Base-by-base conservation (phyloP, 139 green algal species). In the Picochlorum sp. region DNA sequence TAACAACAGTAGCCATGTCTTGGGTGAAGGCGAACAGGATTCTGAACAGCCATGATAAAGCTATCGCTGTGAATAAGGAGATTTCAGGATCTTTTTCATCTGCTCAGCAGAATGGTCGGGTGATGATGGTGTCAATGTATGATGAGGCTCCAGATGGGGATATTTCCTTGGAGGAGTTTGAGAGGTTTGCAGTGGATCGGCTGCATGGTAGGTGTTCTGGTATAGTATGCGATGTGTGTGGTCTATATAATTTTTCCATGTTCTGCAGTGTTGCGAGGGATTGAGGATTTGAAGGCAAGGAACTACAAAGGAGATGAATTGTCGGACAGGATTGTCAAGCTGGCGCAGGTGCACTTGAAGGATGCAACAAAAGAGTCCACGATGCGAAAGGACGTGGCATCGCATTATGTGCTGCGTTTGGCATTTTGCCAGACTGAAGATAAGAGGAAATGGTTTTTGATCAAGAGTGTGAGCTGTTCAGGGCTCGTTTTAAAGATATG, bases 81-180 rank as follows among this genome's bases (percentile, higher is more conserved):
- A 41, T 41, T 41, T 41, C 34, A 11, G 34, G 34, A 41, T 41
- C 34, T 41, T 8, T 41, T 41, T 41, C 34, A 41, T 41, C 34
- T 14, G 34, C 34, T 41, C 34, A 41, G 34, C 34, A 41, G 34
- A 41, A 41, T 41, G 34, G 34, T 41, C 34, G 34, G 34, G 9
- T 41, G 34, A 14, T 41, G 34, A 61, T 54, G 20, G 44, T 89
- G 15, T 81, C 61, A 60, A 83, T 97, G 84, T 98, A 98, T 64
- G 41, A 26, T 11, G 66, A 81, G 20, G 61, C 75, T 8, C 90
- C 90, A 0, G 47, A 57, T 1, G 81, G 82, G 1, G 84, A 95
- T 16, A 81, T 96, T 1, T 76, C 78, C 1, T 70, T 98, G 9
- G 92, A 97, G 65, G 88, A 97, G 45, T 96, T 98, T 81, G 92